These are phyloP conservation scores for Neophaeococcomyces aloes DNA, from an alignment of 2,329 filamentous ascomycete species.

Conservation along the genomic window DNA sequence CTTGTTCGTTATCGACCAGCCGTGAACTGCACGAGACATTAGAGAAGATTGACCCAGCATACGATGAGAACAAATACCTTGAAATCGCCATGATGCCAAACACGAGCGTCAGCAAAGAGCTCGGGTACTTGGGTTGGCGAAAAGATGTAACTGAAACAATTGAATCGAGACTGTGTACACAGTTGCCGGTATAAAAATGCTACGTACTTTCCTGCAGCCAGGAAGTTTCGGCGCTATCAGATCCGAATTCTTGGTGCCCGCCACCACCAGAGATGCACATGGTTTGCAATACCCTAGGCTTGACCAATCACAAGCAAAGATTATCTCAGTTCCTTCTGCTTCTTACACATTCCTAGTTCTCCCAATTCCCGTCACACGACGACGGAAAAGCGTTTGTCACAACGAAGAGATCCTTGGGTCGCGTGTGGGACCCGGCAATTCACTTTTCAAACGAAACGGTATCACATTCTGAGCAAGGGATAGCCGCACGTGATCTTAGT, in stretches of 20 bases:
- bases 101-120: constrained; percentile 23
- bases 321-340: not conserved
- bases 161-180: not conserved
- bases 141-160: not conserved
- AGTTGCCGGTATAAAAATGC: not conserved
- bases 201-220: not conserved
- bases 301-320: not conserved
- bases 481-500: constrained; percentile 10
- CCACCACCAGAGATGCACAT: constrained; percentile 6
- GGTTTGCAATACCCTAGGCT: constrained; percentile 3
- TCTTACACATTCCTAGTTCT: constrained; percentile 1
- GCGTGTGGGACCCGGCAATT: too few species aligned
- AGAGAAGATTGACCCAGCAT: not conserved
- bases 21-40: constrained; percentile 13
- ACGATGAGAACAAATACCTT: constrained; percentile 11
- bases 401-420: too few species aligned
- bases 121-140: constrained; percentile 9
- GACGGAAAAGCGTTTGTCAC: too few species aligned
- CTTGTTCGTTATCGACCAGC: constrained; percentile 86
- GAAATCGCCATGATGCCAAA: constrained; percentile 16
- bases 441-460: too few species aligned
- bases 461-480: constrained; percentile 10
- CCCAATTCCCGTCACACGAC: too few species aligned
- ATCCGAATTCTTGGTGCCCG: constrained; percentile 4
- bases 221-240: constrained; percentile 5